Evolutionary conservation across 768 basidiomycete genomes (phyloP), one percentile per base, ranked within the genome.

Genomic region (Dacryopinax primogenitus): DNA sequence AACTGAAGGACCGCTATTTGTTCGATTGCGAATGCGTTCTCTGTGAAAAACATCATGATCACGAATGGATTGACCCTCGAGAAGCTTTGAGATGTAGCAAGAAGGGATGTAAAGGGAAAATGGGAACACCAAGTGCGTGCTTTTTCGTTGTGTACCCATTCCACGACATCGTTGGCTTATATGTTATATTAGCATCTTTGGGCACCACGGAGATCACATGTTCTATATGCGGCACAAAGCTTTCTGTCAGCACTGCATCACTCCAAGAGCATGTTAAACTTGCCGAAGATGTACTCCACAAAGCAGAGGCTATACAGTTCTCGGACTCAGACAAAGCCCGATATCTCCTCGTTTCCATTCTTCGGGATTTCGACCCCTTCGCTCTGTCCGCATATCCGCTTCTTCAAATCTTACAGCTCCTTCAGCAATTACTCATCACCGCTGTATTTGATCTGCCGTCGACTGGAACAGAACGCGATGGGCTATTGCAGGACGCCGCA

Each of bases 301-400:
- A 90, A 71, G 89, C 88, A 3, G 82, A 79, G 3, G 70, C 73
- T 28, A 73, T 88, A 26, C 86, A 91, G 68, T 79, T 79, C 62
- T 12, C 18, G 45, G 4, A 33, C 21, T 9, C 68, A 90, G 90
- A 88, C 71, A 77, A 81, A 3, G 70, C 71, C 21, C 83, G 84
- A 69, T 81, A 87, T 0, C 76, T 88, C 32, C 84, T 86, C 0
- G 80, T 80, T 0, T 84, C 87, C 47, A 78, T 90, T 18, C 78
- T 88, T 47, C 83, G 84, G 0, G 81, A 88, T 45, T 77, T 93
- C 26, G 73, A 74, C 0, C 83, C 84, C 0, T 71, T 89, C 7
- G 79, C 86, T 0, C 82, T 86, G 0, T 82, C 86, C 0, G 80
- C 85, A 0, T 85, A 95, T 69, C 94, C 93, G 0, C 81, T 91